Base-by-base conservation (phyloP, 179 eudicot species). In the Beta macrorhiza region DNA sequence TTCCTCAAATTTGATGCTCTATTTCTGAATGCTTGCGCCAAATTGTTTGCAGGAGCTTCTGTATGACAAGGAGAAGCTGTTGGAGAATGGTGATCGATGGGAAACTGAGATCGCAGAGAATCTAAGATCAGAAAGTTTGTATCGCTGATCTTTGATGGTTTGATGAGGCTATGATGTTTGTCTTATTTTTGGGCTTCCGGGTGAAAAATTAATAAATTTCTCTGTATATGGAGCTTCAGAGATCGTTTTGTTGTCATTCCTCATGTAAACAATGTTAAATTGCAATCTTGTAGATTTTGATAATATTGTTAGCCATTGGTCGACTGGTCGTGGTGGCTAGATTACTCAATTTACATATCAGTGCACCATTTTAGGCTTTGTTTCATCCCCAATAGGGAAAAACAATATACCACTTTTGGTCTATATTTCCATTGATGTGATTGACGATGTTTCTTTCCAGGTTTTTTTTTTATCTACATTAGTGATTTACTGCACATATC, bases 21-120 rank as follows among this genome's bases (percentile, higher is more conserved):
- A 32, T 11, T 7, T 72, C 57, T 63, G 42, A 51, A 72, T 6
- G 10, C 37, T 22, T 57, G n/a, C 51, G 2, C 37, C 42, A 20
- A 57, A 74, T 85, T 65, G 74, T 77, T 37, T 47, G 57, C 84
- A 95, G 98, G 98, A 93, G 89, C 98, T 95, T 85, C 89, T 93
- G n/a, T 95, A 95, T 57, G 98, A 95, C 85, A 95, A 95, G 88
- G 98, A 93, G 88, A 95, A 95, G 90, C 88, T 95, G 78, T 93
- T 95, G 55, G 99, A 93, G 87, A 93, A 95, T 76, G 97, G 98
- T 55, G 98, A 95, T 84, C 80, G 97, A 67, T 93, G 99, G 99
- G 99, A 95, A 86, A 95, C 93, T 65, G 99, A 95, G 82, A 95
- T 95, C 74, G 93, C 99, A 51, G 98, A 95, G 90, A 95, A 95